Evolutionary conservation across 495 filamentous ascomycete species (phyloP).

Genomic region (Talaromyces thailandensis): DNA sequence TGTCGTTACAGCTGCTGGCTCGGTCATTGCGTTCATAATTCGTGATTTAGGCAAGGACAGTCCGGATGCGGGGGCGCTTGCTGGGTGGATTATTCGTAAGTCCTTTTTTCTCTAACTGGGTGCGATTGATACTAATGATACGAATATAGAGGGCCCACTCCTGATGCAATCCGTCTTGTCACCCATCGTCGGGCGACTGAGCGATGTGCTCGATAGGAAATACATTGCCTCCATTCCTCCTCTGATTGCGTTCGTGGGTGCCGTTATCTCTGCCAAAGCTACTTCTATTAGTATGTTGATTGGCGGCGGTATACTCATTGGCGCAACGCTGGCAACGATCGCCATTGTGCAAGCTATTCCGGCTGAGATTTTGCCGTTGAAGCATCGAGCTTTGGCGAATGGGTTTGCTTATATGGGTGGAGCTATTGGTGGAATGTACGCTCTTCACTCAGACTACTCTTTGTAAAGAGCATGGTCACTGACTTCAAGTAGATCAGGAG

Average conservation of each 20-base stretch:
- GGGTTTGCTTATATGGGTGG: slow-evolving; percentile 41
- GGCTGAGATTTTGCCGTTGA: slow-evolving; percentile 44
- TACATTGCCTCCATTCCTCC: slow-evolving; percentile 40
- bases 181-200: slow-evolving; percentile 43
- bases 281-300: slow-evolving; percentile 44
- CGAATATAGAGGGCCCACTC: slow-evolving; percentile 29
- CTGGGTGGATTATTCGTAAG: slow-evolving; percentile 47
- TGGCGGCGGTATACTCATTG: slow-evolving; percentile 46
- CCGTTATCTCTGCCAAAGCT: slow-evolving; percentile 44
- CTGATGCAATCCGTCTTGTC: slow-evolving; percentile 46
- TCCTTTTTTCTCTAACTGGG: background rate
- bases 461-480: background rate
- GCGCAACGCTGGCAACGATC: slow-evolving; percentile 41
- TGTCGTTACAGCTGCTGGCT: slow-evolving; percentile 46
- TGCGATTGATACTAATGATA: background rate
- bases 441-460: background rate
- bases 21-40: slow-evolving; percentile 45
- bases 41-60: slow-evolving; percentile 38
- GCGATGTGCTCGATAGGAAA: slow-evolving; percentile 45
- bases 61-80: slow-evolving; percentile 18
- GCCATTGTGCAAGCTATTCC: slow-evolving; percentile 46
- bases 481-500: slow-evolving; percentile 24
- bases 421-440: slow-evolving; percentile 39
- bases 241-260: slow-evolving; percentile 41
- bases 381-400: slow-evolving; percentile 43